A percentile compares a stretch with the other conserved stretches of the same genome.
Conservation (phyloP, 225 moss, liverwort and hornwort genomes). For the Bryoerythrophyllum caledonicum region DNA sequence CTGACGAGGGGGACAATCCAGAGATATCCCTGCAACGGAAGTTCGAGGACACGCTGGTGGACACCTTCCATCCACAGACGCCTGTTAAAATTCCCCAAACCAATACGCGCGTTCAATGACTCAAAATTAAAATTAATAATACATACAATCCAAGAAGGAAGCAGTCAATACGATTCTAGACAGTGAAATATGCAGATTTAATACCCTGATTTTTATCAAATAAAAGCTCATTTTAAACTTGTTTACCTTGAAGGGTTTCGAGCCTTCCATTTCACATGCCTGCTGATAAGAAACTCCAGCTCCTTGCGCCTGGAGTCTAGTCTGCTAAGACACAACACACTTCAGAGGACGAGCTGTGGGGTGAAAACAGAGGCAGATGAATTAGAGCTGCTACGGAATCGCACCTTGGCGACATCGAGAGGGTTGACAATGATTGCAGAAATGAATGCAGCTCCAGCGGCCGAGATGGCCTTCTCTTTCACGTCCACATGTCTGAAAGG, state of each 20-base stretch:
- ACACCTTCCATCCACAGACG: conserved; percentile 52
- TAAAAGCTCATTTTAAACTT: background rate
- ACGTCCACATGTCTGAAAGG: conserved; percentile 36
- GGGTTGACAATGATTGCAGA: conserved; percentile 60
- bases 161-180: background rate
- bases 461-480: conserved; percentile 54
- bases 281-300: conserved; percentile 53
- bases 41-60: conserved; percentile 52
- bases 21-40: conserved; percentile 26
- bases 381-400: background rate
- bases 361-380: too few species aligned
- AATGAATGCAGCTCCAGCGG: conserved; percentile 58
- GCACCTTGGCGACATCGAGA: conserved; percentile 62
- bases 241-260: conserved; percentile 39
- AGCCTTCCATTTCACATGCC: conserved; percentile 51
- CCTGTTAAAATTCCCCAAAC: conserved; percentile 26
- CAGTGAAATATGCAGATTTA: too few species aligned
- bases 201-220: background rate
- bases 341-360: background rate
- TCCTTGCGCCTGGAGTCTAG: conserved; percentile 66
- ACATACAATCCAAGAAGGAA: background rate
- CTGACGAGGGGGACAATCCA: conserved; percentile 39
- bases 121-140: too few species aligned
- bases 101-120: too few species aligned
- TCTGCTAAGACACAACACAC: conserved; percentile 30